phyloP scores from a whole-genome alignment of 257 asterid species.

The Solanum okadae region DNA sequence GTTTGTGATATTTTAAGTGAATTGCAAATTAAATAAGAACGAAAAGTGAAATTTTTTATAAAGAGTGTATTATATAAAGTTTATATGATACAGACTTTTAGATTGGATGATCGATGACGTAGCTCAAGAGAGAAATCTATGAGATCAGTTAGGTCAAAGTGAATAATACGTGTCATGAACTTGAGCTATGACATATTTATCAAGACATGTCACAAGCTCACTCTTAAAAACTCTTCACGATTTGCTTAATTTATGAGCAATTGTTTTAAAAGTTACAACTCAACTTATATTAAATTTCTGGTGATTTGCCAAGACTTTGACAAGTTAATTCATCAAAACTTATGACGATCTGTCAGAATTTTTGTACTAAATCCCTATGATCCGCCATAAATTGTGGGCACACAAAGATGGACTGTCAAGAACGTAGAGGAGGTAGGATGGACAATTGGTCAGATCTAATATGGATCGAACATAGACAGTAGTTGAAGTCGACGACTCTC shows the following conservation, averaged over 20 bases:
- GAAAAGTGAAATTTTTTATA: neutral
- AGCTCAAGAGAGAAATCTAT: neutral
- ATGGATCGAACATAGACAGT: neutral
- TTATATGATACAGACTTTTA: neutral
- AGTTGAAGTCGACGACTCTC: neutral
- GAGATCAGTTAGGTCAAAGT: neutral
- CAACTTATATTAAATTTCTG: neutral
- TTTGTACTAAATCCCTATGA: neutral
- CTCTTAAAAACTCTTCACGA: neutral
- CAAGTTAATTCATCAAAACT: neutral
- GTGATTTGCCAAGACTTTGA: neutral
- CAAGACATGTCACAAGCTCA: neutral
- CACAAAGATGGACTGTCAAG: neutral
- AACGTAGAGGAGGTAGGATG: neutral
- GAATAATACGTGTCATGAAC: neutral
- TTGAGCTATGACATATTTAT: rapidly evolving
- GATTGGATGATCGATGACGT: neutral
- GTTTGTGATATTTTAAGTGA: neutral
- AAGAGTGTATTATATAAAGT: neutral
- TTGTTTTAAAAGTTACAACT: neutral
- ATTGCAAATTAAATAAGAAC: neutral
- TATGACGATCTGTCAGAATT: neutral
- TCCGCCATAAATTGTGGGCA: neutral
- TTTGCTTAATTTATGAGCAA: neutral
- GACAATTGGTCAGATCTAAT: neutral